Evolutionary conservation across 352 stramenopile species (phyloP), one percentile per base, ranked within the genome.

Genomic region (Globisporangium okanoganense): DNA sequence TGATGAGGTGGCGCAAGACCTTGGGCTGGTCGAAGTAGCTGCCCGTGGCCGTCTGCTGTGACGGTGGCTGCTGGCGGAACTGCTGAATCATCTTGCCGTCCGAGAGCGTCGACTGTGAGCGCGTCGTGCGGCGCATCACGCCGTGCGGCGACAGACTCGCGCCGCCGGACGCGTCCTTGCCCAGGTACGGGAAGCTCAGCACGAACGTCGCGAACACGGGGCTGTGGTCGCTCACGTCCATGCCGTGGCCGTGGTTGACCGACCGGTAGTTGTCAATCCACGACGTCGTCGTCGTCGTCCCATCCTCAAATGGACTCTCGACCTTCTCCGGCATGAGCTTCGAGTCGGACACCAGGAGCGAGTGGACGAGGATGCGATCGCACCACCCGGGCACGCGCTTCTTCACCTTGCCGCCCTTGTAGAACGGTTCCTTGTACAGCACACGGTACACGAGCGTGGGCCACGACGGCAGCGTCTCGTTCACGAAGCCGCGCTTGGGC

Each of bases 361-460:
- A 94, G 65, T 94, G 81, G 51, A 88, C 82, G 31, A 95, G 65
- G 56, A 96, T 94, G 41, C 88, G 87, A 65, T 96, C 88, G 61
- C 81, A 94, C 82, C 84, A 96, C 0, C 81, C 80, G 9, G 88
- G 88, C 25, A 94, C 83, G n/a, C 85, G 87, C 49, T 93, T 90
- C 71, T 94, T 94, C n/a, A 91, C 76, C 52, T 94, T 90, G 13
- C 88, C 87, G 38, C 88, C 88, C 62, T 96, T 96, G 66, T 94
- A 95, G 53, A 96, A 94, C 7, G 88, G 83, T 47, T 96, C 88
- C 62, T 96, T 95, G 72, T 94, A 94, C 9, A 91, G 64, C 49
- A 90, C 76, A 8, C 82, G 77, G 56, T 92, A 96, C 16, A 93
- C 81, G 2, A 87, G 71, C 8, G 81, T 78, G 16, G 82, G 74